A percentile compares a stretch with the other conserved stretches of the same genome.
phyloP scores from a whole-genome alignment of 2,329 filamentous ascomycete genomes.

The Rhinocladiella similis region DNA sequence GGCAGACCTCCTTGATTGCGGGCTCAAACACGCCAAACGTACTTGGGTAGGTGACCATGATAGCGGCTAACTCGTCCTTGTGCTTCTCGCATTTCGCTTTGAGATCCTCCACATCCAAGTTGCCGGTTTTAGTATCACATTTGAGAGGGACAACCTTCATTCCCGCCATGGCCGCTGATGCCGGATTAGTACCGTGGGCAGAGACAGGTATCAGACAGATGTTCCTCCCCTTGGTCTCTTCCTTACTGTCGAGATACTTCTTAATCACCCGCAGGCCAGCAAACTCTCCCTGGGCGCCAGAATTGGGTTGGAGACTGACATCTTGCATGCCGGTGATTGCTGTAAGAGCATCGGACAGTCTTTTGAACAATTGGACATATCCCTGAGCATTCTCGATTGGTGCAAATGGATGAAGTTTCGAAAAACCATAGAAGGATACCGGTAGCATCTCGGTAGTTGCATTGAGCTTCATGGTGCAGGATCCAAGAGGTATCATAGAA shows the following conservation, averaged over 20 bases:
- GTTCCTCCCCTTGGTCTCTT: slow-evolving; percentile 69
- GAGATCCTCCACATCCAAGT: slow-evolving; percentile 83
- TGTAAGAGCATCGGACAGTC: slow-evolving; percentile 73
- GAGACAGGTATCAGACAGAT: slow-evolving; percentile 94
- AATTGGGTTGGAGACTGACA: slow-evolving; percentile 92
- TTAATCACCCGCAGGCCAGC: slow-evolving; percentile 85
- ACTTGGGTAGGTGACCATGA: slow-evolving; percentile 96
- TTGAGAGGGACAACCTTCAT: slow-evolving; percentile 93
- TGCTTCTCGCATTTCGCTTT: slow-evolving; percentile 87
- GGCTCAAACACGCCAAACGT: slow-evolving; percentile 96
- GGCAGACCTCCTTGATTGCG: slow-evolving; percentile 78
- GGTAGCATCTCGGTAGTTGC: slow-evolving; percentile 91
- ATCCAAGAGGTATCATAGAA: slow-evolving; percentile 96
- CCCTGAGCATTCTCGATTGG: slow-evolving; percentile 64
- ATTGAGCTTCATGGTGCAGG: slow-evolving; percentile 98
- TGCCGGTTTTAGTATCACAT: slow-evolving; percentile 82
- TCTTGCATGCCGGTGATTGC: slow-evolving; percentile 86
- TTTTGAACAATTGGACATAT: slow-evolving; percentile 68
- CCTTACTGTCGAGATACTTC: slow-evolving; percentile 73
- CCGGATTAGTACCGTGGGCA: slow-evolving; percentile 93
- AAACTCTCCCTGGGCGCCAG: slow-evolving; percentile 93
- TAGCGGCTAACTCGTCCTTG: slow-evolving; percentile 79
- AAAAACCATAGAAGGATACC: slow-evolving; percentile 73
- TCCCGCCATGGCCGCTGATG: slow-evolving; percentile 91
- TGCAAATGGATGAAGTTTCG: slow-evolving; percentile 79